These are phyloP conservation scores for Coemansia sp. DNA, from an alignment of 192 early-diverging fungal genomes.

Conservation along the genomic window DNA sequence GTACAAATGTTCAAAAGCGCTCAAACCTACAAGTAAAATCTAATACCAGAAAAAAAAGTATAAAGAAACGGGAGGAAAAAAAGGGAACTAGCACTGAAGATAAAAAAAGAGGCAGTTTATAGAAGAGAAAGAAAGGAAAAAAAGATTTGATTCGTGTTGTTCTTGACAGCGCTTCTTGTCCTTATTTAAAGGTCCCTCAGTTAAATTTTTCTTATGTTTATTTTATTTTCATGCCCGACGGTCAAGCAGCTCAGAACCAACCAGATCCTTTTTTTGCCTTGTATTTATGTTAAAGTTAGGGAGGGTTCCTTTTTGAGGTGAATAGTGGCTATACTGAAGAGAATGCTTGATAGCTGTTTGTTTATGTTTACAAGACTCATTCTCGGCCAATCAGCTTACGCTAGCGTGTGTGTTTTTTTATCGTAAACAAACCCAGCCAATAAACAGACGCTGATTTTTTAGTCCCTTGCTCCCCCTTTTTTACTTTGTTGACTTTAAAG, in stretches of 20 bases:
- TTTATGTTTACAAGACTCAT: background rate
- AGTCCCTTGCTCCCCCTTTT: slow-evolving; percentile 2
- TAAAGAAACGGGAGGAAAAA: background rate
- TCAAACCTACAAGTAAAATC: background rate
- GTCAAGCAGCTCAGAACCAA: background rate
- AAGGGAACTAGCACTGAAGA: background rate
- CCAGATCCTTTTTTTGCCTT: background rate
- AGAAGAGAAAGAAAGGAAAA: slow-evolving; percentile 6
- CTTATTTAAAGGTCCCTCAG: background rate
- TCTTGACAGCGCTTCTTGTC: background rate
- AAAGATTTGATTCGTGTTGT: background rate
- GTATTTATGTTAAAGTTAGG: background rate
- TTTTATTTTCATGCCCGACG: background rate
- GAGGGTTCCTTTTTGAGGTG: background rate
- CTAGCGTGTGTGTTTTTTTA: background rate
- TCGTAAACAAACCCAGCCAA: slow-evolving; percentile 3
- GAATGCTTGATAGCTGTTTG: slow-evolving; percentile 13
- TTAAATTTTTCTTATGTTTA: background rate
- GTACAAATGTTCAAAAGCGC: too few species aligned
- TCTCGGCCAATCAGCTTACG: slow-evolving; percentile 1
- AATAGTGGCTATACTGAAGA: background rate
- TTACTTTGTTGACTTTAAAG: background rate
- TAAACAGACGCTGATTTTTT: background rate
- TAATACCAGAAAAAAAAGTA: slow-evolving; percentile 4
- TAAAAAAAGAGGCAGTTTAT: background rate